Evolutionary conservation across 305 asterid species (phyloP), one percentile per base, ranked within the genome.

Genomic region (Galium porrigens): DNA sequence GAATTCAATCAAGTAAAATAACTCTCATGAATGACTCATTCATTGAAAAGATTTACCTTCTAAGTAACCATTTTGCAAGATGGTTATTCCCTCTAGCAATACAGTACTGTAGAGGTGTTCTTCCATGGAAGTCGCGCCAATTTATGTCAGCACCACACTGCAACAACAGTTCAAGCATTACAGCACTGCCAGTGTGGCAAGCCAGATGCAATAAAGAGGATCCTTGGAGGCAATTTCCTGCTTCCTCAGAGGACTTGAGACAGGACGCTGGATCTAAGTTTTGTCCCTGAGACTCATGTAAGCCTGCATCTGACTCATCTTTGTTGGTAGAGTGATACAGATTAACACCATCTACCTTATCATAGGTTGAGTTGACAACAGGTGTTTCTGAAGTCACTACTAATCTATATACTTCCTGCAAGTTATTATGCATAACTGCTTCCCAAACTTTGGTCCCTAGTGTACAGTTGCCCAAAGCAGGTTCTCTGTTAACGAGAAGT

Each of bases 61-160:
- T 81, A 64, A 91, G 94, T 75, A 91, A 73, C 74, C 85, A 76
- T 78, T 88, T 91, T 27, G 98, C 96, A 73, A 85, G 80, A 59
- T 71, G 73, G 70, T 83, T 85, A 74, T 84, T 85, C 74, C 95
- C 91, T 71, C 72, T 77, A 77, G 83, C 44, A 72, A 91, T 84
- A 89, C 98, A 91, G 81, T 91, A 92, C 61, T 80, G 96, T 56
- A 91, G 78, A 72, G 98, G 92, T 63, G 98, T 88, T 76, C 95
- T 79, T 67, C 95, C 90, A 69, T 86, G 95, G 64, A 80, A 73
- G 75, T 91, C 98, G 57, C 85, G 44, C 75, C 70, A 80, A 77
- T 91, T 91, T 77, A 86, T 81, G 69, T 88, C 85, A 67, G 92
- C 90, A 52, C 98, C 98, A 57, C 81, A 80, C 83, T 91, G 98